Percentiles rank a stretch among this genome's conserved stretches.
These are phyloP conservation scores for Stellera chamaejasme DNA, from an alignment of 345 rosid genomes.

Conservation along the genomic window DNA sequence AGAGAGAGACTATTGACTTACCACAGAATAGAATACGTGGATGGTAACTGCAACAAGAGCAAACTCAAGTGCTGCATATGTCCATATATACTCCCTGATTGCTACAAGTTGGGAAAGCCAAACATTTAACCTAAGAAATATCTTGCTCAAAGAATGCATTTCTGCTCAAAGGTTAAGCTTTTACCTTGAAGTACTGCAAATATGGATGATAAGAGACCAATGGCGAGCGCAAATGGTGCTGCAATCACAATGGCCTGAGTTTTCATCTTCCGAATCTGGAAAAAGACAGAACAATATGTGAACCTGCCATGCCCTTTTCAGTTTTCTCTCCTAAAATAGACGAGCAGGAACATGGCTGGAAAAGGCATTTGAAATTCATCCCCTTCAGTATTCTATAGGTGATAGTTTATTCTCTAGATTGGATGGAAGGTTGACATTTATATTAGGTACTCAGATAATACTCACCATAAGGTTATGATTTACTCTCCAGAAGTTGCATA, in stretches of 20 bases:
- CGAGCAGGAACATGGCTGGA: neutral
- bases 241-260: slow-evolving; percentile 60
- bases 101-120: slow-evolving; percentile 36
- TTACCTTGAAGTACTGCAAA: slow-evolving; percentile 75
- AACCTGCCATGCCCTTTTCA: slow-evolving; percentile 2
- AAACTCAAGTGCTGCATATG: slow-evolving; percentile 86
- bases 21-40: slow-evolving; percentile 52
- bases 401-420: neutral
- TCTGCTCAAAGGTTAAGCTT: slow-evolving; percentile 4
- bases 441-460: no score
- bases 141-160: neutral
- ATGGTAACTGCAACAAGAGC: slow-evolving; percentile 57
- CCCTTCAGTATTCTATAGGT: neutral
- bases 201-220: slow-evolving; percentile 64
- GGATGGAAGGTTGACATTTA: no score
- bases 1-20: slow-evolving; percentile 23
- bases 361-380: neutral
- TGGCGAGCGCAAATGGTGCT: slow-evolving; percentile 76
- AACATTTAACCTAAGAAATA: neutral
- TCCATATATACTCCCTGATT: slow-evolving; percentile 80
- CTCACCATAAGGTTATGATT: no score
- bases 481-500: no score
- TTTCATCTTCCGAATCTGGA: slow-evolving; percentile 58
- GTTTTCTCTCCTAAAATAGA: neutral
- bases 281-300: slow-evolving; percentile 5